phyloP scores from a whole-genome alignment of 306 rosid genomes.

The Cucurbita ficifolia region DNA sequence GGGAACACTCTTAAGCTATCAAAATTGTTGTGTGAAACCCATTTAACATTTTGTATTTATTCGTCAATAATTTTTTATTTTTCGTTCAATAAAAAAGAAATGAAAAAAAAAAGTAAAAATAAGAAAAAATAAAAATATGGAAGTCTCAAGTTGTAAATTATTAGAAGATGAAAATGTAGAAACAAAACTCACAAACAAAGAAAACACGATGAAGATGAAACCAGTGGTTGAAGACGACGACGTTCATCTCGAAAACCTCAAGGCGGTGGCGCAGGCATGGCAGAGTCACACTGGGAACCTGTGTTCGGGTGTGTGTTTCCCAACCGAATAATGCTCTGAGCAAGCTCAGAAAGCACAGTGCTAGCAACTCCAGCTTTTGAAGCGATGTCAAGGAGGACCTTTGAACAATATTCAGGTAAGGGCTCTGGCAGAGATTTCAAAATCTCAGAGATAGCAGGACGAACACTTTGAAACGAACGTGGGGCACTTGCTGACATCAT shows the following conservation, averaged over 20 bases:
- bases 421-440: conserved; percentile 45
- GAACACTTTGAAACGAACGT: conserved; percentile 4
- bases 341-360: conserved; percentile 27
- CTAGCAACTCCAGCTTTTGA: conserved; percentile 24
- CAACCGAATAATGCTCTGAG: conserved; percentile 24
- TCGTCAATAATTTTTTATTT: too few relatives aligned
- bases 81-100: too few relatives aligned
- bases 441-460: conserved; percentile 15
- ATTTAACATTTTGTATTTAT: too few relatives aligned
- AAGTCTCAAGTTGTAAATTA: too few relatives aligned
- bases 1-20: too few relatives aligned
- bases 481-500: conserved; percentile 18
- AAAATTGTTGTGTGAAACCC: too few relatives aligned
- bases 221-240: conserved; percentile 11
- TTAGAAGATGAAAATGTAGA: background rate
- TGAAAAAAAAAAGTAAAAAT: too few relatives aligned
- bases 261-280: conserved; percentile 92
- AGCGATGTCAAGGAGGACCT: conserved; percentile 20
- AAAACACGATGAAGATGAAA: conserved; percentile 37
- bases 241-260: conserved; percentile 42
- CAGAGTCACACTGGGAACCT: conserved; percentile 32
- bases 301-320: conserved; percentile 14
- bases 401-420: conserved; percentile 20
- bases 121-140: too few relatives aligned
- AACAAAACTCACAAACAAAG: too few relatives aligned